Conservation (phyloP, 768 basidiomycete genomes). For the Tulasnella sp. region DNA sequence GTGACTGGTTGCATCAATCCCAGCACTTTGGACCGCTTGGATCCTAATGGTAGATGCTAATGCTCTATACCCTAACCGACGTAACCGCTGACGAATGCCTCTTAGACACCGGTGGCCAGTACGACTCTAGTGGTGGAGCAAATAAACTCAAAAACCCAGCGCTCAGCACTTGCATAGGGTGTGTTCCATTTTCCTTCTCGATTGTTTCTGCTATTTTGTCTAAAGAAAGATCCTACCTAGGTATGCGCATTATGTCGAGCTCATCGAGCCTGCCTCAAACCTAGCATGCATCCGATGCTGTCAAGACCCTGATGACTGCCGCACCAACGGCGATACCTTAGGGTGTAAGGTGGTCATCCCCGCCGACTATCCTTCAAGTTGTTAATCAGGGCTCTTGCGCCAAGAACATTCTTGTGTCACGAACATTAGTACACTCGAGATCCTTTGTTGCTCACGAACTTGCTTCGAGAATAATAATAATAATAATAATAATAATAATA, state of each 20-base stretch:
- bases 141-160: constrained; percentile 5
- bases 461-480: too few relatives aligned
- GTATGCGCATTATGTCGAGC: constrained; percentile 14
- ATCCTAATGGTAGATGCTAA: neutral
- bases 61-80: neutral
- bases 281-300: constrained; percentile 17
- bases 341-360: constrained; percentile 12
- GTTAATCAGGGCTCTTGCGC: too few relatives aligned
- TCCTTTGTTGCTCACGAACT: too few relatives aligned
- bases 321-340: constrained; percentile 11
- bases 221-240: neutral
- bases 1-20: constrained; percentile 15
- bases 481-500: too few relatives aligned
- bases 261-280: constrained; percentile 12
- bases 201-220: neutral
- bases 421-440: too few relatives aligned
- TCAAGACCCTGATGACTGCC: constrained; percentile 13
- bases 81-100: neutral
- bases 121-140: constrained; percentile 12
- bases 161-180: constrained; percentile 8
- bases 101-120: constrained; percentile 11
- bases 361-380: neutral
- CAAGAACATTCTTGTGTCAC: too few relatives aligned
- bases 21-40: constrained; percentile 6
- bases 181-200: neutral